These are phyloP conservation scores for Trichoderma cornu-damae DNA, from an alignment of 2,329 filamentous ascomycete genomes.

Conservation along the genomic window DNA sequence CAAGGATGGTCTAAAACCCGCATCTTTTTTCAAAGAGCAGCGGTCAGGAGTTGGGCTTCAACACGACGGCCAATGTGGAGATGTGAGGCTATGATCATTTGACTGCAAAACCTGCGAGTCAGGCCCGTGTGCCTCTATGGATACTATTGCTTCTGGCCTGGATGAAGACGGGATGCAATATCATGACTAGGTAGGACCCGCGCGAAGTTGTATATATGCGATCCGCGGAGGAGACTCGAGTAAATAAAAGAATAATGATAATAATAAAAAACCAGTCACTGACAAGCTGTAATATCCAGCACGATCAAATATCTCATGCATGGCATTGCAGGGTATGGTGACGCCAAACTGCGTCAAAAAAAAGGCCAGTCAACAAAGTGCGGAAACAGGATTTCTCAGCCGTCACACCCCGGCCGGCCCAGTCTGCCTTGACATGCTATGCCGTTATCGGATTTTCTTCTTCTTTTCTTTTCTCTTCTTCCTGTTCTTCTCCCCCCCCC, in stretches of 20 bases:
- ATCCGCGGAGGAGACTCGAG: not conserved
- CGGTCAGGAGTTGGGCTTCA: constrained; percentile 9
- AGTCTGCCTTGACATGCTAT: not conserved
- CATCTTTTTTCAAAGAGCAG: not conserved
- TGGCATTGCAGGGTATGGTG: constrained; percentile 7
- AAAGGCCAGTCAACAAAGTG: not conserved
- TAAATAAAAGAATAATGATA: not conserved
- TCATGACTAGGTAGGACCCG: not conserved
- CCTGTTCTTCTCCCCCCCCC: too few species aligned
- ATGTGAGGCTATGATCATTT: not conserved
- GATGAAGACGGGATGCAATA: not conserved
- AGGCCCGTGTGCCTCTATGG: not conserved
- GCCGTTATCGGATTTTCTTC: not conserved
- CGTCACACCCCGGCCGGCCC: not conserved
- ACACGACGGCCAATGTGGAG: not conserved
- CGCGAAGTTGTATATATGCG: not conserved
- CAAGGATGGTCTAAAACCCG: constrained; percentile 6
- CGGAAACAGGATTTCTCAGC: constrained; percentile 1
- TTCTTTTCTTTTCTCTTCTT: too few species aligned
- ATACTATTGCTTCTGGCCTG: not conserved
- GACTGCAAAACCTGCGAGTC: not conserved
- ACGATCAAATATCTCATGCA: not conserved
- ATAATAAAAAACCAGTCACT: not conserved
- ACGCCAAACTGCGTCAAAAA: not conserved
- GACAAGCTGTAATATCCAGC: not conserved